Percentiles rank a stretch among this genome's conserved stretches.
Evolutionary conservation across 2,329 filamentous ascomycete species (phyloP).

Genomic region (Reticulascus tulasneorum): DNA sequence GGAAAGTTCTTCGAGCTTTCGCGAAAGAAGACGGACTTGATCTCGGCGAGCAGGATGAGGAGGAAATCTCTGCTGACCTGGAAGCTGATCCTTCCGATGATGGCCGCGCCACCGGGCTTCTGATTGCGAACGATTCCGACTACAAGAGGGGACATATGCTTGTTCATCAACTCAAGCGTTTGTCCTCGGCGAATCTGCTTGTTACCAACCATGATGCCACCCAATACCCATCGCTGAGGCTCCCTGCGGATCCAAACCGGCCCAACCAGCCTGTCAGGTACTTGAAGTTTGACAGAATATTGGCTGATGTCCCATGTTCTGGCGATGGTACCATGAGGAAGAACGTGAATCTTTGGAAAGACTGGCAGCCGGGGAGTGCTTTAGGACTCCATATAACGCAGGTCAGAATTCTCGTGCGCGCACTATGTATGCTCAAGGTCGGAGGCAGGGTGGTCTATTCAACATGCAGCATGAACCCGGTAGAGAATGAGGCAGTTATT

Average conservation of each 20-base stretch:
- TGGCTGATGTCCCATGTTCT: conserved; percentile 95
- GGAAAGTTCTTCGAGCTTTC: conserved; percentile 63
- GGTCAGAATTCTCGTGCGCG: conserved; percentile 82
- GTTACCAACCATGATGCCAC: conserved; percentile 98
- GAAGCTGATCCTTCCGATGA: conserved; percentile 64
- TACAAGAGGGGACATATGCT: conserved; percentile 97
- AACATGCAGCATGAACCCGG: conserved; percentile 97
- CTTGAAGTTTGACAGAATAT: conserved; percentile 93
- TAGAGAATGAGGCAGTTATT: conserved; percentile 94
- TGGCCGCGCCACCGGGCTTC: conserved; percentile 82
- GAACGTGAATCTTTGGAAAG: conserved; percentile 90
- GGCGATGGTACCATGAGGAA: conserved; percentile 93
- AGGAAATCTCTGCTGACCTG: conserved; percentile 47
- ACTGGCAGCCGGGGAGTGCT: conserved; percentile 86
- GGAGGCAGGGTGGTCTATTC: conserved; percentile 95
- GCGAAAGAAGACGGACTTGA: conserved; percentile 58
- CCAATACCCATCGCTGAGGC: conserved; percentile 85
- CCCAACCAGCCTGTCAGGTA: conserved; percentile 58
- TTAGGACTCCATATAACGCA: conserved; percentile 86
- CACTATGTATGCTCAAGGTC: conserved; percentile 92
- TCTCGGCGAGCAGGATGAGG: conserved; percentile 42
- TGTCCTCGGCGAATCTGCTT: conserved; percentile 93
- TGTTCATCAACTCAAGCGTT: conserved; percentile 93
- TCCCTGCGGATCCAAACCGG: conserved; percentile 58
- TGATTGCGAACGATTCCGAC: conserved; percentile 94